Evolutionary conservation across 2,329 filamentous ascomycete genomes (phyloP), one percentile per base, ranked within the genome.

Genomic region (Cladosporium sp.): DNA sequence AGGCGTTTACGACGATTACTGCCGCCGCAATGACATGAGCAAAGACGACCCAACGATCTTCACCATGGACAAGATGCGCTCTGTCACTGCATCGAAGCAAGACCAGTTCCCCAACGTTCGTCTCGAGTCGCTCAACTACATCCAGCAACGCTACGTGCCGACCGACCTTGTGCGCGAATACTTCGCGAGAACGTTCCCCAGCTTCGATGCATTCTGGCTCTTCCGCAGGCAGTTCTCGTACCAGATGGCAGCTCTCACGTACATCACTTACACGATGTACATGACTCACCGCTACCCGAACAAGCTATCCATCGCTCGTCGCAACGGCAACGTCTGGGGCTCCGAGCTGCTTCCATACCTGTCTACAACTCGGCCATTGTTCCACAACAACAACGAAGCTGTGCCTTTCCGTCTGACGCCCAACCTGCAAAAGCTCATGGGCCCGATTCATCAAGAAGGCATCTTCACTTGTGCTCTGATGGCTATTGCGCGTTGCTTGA

Each of bases 191-290:
- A 91, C 89, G 5, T 98, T 95, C 80, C 91, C 93, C 34, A 90
- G 92, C 69, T 99, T 92, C 78, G 88, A 91, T 55, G 93, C 97
- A 74, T 97, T 98, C 84, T 99, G 94, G 93, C 87, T 99, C 66
- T 99, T 99, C 92, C 91, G 95, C 67, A 90, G 93, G 67, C 93
- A 97, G 71, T 97, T 99, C 81, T 91, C 92, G 26, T 97, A 98
- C 82, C 95, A 99, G 80, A 89, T 97, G 68, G 94, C 95, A 24
- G 88, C 93, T 1, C 86, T 98, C 70, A 97, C 95, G 0, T 99
- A 99, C 81, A 97, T 99, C 91, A 98, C 95, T 4, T 99, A 98
- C 77, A 90, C 97, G 67, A 90, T 99, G 82, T 94, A 94, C 81
- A 98, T 99, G 88, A 92, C 94, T 77, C 92, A 92, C 77, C 91